Evolutionary conservation across 2,329 filamentous ascomycete species (phyloP), one percentile per base, ranked within the genome.

Genomic region (Tolypocladium inflatum): DNA sequence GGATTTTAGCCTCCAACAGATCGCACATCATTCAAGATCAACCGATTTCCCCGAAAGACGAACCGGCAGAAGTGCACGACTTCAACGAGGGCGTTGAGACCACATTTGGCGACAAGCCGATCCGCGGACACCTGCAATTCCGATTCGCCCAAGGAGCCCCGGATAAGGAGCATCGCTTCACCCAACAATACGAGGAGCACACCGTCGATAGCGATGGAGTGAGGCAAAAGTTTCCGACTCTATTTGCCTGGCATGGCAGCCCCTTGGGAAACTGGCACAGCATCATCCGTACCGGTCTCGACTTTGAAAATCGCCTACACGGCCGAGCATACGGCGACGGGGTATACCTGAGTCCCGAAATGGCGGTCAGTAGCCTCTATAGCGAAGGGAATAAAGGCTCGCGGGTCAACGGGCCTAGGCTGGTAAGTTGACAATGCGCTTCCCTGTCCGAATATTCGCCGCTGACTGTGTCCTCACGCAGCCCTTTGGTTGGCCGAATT

Each of bases 231-330:
- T 76, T 83, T 63, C 88, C 89, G 0, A 93, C 90, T 0, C 71
- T 96, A 2, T 91, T 96, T 66, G 90, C 89, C 0, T 96, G 89
- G 86, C 92, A 97, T 69, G 92, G 91, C 7, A 95, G 90, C 65
- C 70, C 74, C 0, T 62, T 96, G 3, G 63, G 71, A 3, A 96
- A 96, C 65, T 96, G 92, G 92, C 92, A 97, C 71, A 89, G 87
- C 65, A 96, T 97, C 65, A 84, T 96, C 61, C 84, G 91, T 38
- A 84, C 88, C 60, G 91, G 92, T 0, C 76, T 97, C 7, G 83
- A 96, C 68, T 96, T 86, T 72, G 81, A 83, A 5, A 71, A 81
- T 1, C 72, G 75, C 0, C 48, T 69, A 0, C 74, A 93, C 68
- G 92, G 91, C 1, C 83, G 92, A 60, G 76, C 86, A 1, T 90